phyloP scores from a whole-genome alignment of 208 protist species.

The Trypanosoma brucei region DNA sequence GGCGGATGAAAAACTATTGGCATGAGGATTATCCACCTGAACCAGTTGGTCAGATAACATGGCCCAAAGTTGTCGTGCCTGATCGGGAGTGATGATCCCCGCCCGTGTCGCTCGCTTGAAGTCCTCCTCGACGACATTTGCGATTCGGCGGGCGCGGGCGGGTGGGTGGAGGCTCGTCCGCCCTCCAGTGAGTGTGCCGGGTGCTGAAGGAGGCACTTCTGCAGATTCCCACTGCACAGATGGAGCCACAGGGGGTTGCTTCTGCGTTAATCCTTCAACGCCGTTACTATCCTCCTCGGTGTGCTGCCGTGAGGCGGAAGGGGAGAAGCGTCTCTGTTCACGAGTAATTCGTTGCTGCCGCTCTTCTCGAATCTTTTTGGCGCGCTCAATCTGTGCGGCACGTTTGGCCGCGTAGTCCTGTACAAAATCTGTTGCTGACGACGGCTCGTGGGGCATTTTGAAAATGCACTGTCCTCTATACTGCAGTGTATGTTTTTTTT shows the following conservation, averaged over 20 bases:
- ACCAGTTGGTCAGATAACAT: slow-evolving; percentile 82
- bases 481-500: too few relatives aligned
- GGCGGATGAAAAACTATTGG: neutral
- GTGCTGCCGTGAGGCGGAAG: neutral
- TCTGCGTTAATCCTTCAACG: neutral
- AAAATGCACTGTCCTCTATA: too few relatives aligned
- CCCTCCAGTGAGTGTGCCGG: neutral
- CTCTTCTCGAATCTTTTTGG: slow-evolving; percentile 65
- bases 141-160: slow-evolving; percentile 20
- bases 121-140: slow-evolving; percentile 67
- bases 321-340: neutral
- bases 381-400: slow-evolving; percentile 76
- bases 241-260: neutral
- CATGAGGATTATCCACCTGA: slow-evolving; percentile 29
- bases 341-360: slow-evolving; percentile 21
- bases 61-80: slow-evolving; percentile 80
- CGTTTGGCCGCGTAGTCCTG: slow-evolving; percentile 86
- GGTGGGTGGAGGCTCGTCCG: slow-evolving; percentile 2
- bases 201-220: neutral
- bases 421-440: slow-evolving; percentile 67
- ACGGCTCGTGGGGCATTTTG: slow-evolving; percentile 18
- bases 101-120: slow-evolving; percentile 67
- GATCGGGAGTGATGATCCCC: slow-evolving; percentile 80
- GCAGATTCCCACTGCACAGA: neutral
- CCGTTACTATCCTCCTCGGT: slow-evolving; percentile 1